Conservation (phyloP, 2,329 filamentous ascomycete species). For the Coleophoma eucalyptorum region DNA sequence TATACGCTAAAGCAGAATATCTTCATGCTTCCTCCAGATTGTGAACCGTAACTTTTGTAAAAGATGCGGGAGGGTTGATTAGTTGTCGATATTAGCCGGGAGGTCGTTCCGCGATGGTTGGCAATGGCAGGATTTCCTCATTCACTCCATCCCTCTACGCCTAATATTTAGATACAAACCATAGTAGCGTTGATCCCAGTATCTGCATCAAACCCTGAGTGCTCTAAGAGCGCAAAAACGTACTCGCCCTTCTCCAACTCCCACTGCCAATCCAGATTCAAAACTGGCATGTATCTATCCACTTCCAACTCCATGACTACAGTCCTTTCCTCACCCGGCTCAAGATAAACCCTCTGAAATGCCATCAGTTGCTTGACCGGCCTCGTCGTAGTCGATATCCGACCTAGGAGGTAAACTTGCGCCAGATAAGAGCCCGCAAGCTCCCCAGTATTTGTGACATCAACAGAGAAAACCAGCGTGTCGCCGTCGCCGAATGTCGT, state of each 20-base stretch:
- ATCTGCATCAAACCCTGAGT: constrained; percentile 32
- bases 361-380: constrained; percentile 39
- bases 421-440: constrained; percentile 59
- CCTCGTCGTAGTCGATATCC: constrained; percentile 35
- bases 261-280: constrained; percentile 38
- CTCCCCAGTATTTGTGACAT: constrained; percentile 58
- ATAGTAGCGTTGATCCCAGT: constrained; percentile 34
- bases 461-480: constrained; percentile 40
- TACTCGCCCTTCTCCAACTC: constrained; percentile 39
- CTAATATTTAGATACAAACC: constrained; percentile 20
- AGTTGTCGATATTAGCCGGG: too few relatives aligned
- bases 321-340: constrained; percentile 24
- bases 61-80: too few relatives aligned
- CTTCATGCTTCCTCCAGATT: too few relatives aligned
- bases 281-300: constrained; percentile 36
- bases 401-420: constrained; percentile 43
- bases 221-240: constrained; percentile 35
- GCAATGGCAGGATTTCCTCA: too few relatives aligned
- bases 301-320: constrained; percentile 34
- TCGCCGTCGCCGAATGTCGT: constrained; percentile 13
- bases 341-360: constrained; percentile 35
- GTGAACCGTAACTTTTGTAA: too few relatives aligned
- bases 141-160: too few relatives aligned
- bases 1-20: too few relatives aligned
- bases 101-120: too few relatives aligned